A percentile compares a stretch with the other conserved stretches of the same genome.
Evolutionary conservation across 768 basidiomycete genomes (phyloP).

Genomic region (Guyanaporus albipodus): DNA sequence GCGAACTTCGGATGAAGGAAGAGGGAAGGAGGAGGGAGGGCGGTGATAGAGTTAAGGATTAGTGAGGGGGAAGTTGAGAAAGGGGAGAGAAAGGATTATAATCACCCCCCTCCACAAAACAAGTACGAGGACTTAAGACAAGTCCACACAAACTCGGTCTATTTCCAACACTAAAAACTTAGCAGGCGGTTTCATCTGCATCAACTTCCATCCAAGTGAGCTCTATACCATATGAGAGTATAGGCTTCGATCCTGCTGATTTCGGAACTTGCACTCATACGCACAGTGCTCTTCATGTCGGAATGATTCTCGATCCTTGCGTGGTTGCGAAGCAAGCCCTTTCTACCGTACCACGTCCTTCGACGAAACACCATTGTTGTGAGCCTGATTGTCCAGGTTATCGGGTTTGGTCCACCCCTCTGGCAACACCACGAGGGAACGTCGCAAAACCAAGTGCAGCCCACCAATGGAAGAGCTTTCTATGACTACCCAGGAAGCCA

Average conservation of each 20-base stretch:
- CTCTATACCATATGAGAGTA: slow-evolving; percentile 4
- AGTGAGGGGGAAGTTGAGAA: slow-evolving; percentile 26
- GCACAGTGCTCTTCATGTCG: slow-evolving; percentile 20
- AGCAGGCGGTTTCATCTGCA: not conserved
- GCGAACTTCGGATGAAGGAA: slow-evolving; percentile 19
- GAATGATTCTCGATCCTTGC: slow-evolving; percentile 26
- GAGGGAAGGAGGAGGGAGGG: slow-evolving; percentile 17
- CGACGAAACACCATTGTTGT: slow-evolving; percentile 19
- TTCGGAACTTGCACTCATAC: slow-evolving; percentile 28
- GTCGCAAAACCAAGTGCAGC: slow-evolving; percentile 22
- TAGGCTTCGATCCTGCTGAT: slow-evolving; percentile 5
- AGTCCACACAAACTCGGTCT: not conserved
- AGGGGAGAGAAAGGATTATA: too few relatives aligned
- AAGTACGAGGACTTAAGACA: too few relatives aligned
- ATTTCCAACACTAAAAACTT: not conserved
- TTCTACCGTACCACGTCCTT: slow-evolving; percentile 25
- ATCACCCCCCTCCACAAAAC: too few relatives aligned
- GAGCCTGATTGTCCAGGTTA: slow-evolving; percentile 19
- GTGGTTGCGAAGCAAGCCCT: slow-evolving; percentile 20
- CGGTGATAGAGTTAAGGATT: slow-evolving; percentile 11
- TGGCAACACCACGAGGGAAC: slow-evolving; percentile 17
- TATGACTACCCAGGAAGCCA: slow-evolving; percentile 13
- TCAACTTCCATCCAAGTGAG: slow-evolving; percentile 1
- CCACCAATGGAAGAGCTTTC: slow-evolving; percentile 21
- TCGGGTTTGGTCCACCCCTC: slow-evolving; percentile 16